Conservation (phyloP, 208 protist genomes). For the Herpetomonas tarakana region DNA sequence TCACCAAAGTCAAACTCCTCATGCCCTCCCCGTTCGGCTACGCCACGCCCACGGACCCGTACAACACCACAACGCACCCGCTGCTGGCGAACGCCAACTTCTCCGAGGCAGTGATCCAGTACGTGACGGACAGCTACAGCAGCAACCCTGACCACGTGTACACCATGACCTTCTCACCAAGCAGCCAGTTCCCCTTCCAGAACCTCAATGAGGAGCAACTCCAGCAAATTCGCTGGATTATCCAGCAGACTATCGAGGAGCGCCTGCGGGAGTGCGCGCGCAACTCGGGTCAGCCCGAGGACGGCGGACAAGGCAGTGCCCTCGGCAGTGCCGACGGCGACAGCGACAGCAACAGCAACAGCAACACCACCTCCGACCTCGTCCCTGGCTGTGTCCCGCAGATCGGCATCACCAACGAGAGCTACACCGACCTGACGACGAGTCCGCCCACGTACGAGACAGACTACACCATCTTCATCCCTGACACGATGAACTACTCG, state of each 20-base stretch:
- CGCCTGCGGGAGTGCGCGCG: slow-evolving; percentile 22
- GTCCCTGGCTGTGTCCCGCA: slow-evolving; percentile 16
- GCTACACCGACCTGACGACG: slow-evolving; percentile 7
- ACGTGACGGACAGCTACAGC: slow-evolving; percentile 15
- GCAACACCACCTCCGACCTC: slow-evolving; percentile 4
- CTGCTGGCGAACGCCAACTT: slow-evolving; percentile 22
- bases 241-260: slow-evolving; percentile 20
- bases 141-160: slow-evolving; percentile 15
- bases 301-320: slow-evolving; percentile 1
- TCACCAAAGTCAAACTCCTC: slow-evolving; percentile 62
- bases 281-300: slow-evolving; percentile 1
- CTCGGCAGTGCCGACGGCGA: not conserved
- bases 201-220: slow-evolving; percentile 18
- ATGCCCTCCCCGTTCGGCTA: slow-evolving; percentile 52
- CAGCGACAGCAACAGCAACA: not conserved
- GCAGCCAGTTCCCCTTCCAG: slow-evolving; percentile 24
- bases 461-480: slow-evolving; percentile 39
- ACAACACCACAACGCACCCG: slow-evolving; percentile 32
- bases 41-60: not conserved
- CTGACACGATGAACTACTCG: slow-evolving; percentile 31
- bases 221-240: slow-evolving; percentile 37
- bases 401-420: slow-evolving; percentile 52
- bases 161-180: slow-evolving; percentile 16
- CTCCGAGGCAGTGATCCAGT: slow-evolving; percentile 7
- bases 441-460: slow-evolving; percentile 5